Evolutionary conservation across 1,284 basidiomycete genomes (phyloP), one percentile per base, ranked within the genome.

Genomic region (Trichosporon faecale): DNA sequence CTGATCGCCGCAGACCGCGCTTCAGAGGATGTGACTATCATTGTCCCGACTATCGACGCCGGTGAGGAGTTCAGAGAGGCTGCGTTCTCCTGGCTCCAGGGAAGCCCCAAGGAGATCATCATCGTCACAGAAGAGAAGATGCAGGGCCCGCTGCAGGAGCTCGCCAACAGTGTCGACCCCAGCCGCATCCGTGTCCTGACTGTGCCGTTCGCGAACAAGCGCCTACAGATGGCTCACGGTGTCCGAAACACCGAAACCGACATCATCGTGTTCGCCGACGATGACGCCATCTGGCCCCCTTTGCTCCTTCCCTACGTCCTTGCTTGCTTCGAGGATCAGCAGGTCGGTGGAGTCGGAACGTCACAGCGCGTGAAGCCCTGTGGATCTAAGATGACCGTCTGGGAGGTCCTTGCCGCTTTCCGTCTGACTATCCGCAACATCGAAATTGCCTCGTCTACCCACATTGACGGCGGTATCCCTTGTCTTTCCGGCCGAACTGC

Each of bases 251-350:
- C 90, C 29, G 91, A 90, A 0, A 95, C 94, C 1, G 94, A 95
- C 80, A 95, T 96, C 82, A 94, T 95, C 80, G 90, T 95, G n/a
- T 95, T 95, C 77, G 93, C 93, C 3, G 94, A 95, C 80, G 94
- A 96, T 80, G 93, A 95, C 81, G 93, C 94, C 64, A 94, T 96
- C 78, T 96, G 94, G 94, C 94, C 94, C 0, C 89, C 92, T 0
- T 93, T 91, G 2, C 87, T 95, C 72, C 85, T 95, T 9, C 91
- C 92, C 0, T 92, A 90, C 81, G 88, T 91, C 67, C 88, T 96
- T 61, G 93, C 93, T 2, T 94, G 92, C 81, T 95, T 95, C 78
- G 94, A 95, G 84, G 94, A 95, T 84, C 93, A 95, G 85, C 90
- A 91, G 80, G 87, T 95, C 63, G 93, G 94, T 44, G 94, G 93